Evolutionary conservation across 176 grass and related monocot species (phyloP).

Genomic region (Oryza glumipatula): DNA sequence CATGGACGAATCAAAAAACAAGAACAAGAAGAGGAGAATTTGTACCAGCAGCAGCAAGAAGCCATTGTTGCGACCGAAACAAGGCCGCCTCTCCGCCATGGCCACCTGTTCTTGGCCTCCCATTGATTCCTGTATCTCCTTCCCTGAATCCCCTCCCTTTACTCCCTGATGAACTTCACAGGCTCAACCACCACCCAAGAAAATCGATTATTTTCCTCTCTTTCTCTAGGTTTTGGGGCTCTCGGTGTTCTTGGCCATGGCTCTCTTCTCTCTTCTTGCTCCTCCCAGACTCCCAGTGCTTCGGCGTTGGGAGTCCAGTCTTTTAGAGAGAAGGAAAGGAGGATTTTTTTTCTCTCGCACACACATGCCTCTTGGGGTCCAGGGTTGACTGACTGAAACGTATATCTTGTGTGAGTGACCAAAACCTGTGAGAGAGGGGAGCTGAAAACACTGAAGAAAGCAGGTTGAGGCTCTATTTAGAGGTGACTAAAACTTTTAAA

Average conservation of each 20-base stretch:
- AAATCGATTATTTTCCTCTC: background rate
- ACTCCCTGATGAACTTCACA: background rate
- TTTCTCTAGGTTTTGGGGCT: background rate
- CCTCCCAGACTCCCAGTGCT: background rate
- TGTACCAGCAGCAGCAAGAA: slow-evolving; percentile 20
- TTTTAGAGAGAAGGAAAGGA: background rate
- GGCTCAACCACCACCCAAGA: background rate
- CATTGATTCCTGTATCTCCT: background rate
- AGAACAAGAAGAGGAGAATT: background rate
- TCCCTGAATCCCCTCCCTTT: background rate
- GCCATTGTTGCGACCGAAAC: slow-evolving; percentile 23
- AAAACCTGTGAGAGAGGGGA: background rate
- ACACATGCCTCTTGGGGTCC: background rate
- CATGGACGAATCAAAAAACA: background rate
- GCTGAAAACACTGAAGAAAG: background rate
- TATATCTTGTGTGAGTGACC: slow-evolving; percentile 9
- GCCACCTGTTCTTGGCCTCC: background rate
- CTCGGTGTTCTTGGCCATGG: slow-evolving; percentile 25
- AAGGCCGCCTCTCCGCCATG: slow-evolving; percentile 27
- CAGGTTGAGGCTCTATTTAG: too few relatives aligned
- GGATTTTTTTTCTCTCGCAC: background rate
- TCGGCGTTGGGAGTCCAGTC: background rate
- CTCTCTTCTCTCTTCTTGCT: slow-evolving; percentile 1
- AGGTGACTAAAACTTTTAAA: too few relatives aligned
- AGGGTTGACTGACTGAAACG: slow-evolving; percentile 53